Percentiles rank a stretch among this genome's conserved stretches.
Evolutionary conservation across 2,329 filamentous ascomycete genomes (phyloP).

Genomic region (Fusarium ambrosium): DNA sequence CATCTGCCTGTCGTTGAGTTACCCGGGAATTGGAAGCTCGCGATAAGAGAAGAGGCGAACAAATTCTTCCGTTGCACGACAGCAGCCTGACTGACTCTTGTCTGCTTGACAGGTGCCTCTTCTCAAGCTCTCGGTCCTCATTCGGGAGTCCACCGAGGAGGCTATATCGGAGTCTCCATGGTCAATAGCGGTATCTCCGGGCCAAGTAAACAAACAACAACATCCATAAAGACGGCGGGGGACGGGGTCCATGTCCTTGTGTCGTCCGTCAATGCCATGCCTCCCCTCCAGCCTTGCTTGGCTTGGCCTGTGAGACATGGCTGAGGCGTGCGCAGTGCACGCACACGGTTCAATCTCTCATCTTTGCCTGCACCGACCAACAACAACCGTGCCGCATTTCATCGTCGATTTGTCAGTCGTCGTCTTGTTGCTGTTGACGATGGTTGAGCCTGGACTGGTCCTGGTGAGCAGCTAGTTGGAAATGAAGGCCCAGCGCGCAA

Average conservation of each 20-base stretch:
- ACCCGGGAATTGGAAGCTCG: not conserved
- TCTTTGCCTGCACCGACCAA: slow-evolving; percentile 24
- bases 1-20: slow-evolving; percentile 1
- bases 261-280: slow-evolving; percentile 32
- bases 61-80: not conserved
- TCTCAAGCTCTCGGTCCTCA: slow-evolving; percentile 3
- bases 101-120: not conserved
- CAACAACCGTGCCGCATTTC: slow-evolving; percentile 10
- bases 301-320: slow-evolving; percentile 41
- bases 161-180: slow-evolving; percentile 26
- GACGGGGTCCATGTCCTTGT: slow-evolving; percentile 23
- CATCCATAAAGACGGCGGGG: slow-evolving; percentile 24
- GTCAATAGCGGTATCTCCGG: slow-evolving; percentile 26
- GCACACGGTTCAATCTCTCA: slow-evolving; percentile 25
- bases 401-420: slow-evolving; percentile 15
- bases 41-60: not conserved
- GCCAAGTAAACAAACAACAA: slow-evolving; percentile 46
- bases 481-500: slow-evolving; percentile 42
- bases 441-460: slow-evolving; percentile 36
- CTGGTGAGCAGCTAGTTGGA: slow-evolving; percentile 27
- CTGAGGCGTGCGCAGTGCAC: slow-evolving; percentile 35
- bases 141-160: slow-evolving; percentile 12
- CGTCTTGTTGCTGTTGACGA: slow-evolving; percentile 16
- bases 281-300: slow-evolving; percentile 21
- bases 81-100: not conserved